Conservation (phyloP, 2,329 filamentous ascomycete genomes). For the Paraphaeosphaeria sporulosa region DNA sequence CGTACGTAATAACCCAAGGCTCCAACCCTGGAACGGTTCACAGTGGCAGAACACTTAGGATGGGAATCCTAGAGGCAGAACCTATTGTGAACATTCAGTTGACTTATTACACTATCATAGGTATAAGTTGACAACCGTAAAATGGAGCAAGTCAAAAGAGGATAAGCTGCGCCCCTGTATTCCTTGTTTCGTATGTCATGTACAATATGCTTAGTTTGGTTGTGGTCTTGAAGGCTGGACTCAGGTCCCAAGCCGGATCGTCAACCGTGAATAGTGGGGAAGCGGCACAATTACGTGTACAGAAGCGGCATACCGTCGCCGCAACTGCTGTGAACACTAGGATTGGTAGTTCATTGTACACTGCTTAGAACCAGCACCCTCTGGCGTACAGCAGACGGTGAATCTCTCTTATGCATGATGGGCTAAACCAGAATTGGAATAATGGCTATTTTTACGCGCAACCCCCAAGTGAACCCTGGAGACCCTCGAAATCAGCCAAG, state of each 20-base stretch:
- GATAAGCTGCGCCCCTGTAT: too few species aligned
- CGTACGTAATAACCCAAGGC: neutral
- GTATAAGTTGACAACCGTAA: too few species aligned
- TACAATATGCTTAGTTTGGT: neutral
- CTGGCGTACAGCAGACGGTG: neutral
- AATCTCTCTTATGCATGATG: neutral
- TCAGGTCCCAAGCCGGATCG: constrained; percentile 11
- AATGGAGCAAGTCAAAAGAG: too few species aligned
- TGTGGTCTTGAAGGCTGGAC: neutral
- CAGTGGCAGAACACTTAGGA: too few species aligned
- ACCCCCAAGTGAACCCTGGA: neutral
- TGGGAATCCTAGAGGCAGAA: too few species aligned
- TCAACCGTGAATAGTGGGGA: constrained; percentile 14
- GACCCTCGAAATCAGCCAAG: constrained; percentile 15
- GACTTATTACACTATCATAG: too few species aligned
- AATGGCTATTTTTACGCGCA: constrained; percentile 14
- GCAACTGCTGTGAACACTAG: neutral
- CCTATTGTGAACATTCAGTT: too few species aligned
- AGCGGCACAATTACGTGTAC: constrained; percentile 5
- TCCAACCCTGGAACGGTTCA: neutral
- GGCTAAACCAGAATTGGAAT: constrained; percentile 11
- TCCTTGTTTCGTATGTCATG: too few species aligned
- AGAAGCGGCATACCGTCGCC: neutral
- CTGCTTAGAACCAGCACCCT: neutral
- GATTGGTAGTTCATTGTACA: neutral